phyloP scores from a whole-genome alignment of 2,329 filamentous ascomycete species.

The Gnomoniopsis sp. region DNA sequence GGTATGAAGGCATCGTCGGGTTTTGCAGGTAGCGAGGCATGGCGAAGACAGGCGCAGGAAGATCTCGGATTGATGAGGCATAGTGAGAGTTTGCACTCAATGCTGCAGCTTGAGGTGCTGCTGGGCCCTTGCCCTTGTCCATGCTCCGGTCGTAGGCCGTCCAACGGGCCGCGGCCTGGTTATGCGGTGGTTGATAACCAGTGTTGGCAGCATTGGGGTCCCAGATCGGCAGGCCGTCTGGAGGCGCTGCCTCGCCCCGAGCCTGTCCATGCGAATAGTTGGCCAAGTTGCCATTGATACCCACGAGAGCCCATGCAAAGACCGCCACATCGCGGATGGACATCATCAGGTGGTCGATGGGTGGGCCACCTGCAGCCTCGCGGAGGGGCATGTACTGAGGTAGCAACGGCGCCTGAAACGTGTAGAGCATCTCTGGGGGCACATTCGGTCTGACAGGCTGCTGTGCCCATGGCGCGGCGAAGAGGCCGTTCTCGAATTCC shows the following conservation, averaged over 20 bases:
- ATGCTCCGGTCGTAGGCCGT: conserved; percentile 18
- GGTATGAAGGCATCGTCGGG: background rate
- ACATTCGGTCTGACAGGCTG: conserved; percentile 56
- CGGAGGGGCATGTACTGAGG: conserved; percentile 42
- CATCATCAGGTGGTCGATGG: conserved; percentile 65
- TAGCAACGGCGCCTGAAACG: conserved; percentile 39
- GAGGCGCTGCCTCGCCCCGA: conserved; percentile 59
- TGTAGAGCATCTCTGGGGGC: conserved; percentile 39
- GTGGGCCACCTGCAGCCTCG: conserved; percentile 49
- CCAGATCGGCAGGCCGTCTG: conserved; percentile 60
- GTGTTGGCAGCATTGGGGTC: conserved; percentile 36
- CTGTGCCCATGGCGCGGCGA: conserved; percentile 75
- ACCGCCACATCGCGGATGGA: conserved; percentile 81
- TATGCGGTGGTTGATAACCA: conserved; percentile 33
- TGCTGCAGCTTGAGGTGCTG: background rate
- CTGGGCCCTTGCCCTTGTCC: conserved; percentile 16
- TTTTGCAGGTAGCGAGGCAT: background rate
- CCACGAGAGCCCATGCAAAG: conserved; percentile 80
- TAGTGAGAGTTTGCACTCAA: background rate
- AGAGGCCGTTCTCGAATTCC: conserved; percentile 60
- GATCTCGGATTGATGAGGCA: background rate
- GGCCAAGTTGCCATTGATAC: conserved; percentile 73
- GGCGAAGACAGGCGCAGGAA: background rate
- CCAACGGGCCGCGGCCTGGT: conserved; percentile 31
- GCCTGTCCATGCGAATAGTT: conserved; percentile 61